Evolutionary conservation across 2,329 filamentous ascomycete species (phyloP), one percentile per base, ranked within the genome.

Genomic region (Aspergillus pseudoterreus): DNA sequence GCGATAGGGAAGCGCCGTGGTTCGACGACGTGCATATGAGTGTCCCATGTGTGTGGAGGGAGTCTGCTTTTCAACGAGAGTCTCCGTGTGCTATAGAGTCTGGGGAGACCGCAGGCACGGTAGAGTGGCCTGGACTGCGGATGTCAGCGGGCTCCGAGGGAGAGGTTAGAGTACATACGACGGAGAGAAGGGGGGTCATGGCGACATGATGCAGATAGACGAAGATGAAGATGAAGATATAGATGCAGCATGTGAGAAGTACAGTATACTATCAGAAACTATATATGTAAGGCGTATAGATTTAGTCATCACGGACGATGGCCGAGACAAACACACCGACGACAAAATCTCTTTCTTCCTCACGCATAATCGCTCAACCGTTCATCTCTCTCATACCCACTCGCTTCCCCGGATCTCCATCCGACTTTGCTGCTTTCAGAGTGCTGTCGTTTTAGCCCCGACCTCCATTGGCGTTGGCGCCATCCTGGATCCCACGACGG

Each of bases 21-120:
- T 47, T 83, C 79, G 45, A 84, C 73, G 32, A 85, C 76, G 63
- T 86, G 83, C 80, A 85, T 85, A 63, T 85, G 82, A 46, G 77
- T 79, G 62, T 84, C 82, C 82, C 82, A 85, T 50, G 82, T 63
- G 15, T 57, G 50, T 2, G 53, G 43, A n/a, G 71, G 70, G 21
- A 72, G 47, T 44, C 60, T 60, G 27, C 59, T 49, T 24, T 56
- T 64, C 22, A 66, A 22, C 3, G 59, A 38, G 35, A 38, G 15
- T 38, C 15, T 38, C 15, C 17, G 35, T 12, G 14, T 38, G 35
- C 35, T 17, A 15, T 38, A 11, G 27, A 10, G 27, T 30, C 27
- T 30, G 27, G 27, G 27, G 27, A 30, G 27, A 8, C 6, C 27
- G 9, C 10, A 9, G 27, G 27, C 27, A 30, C 27, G 10, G 27